These are phyloP conservation scores for Pestalotiopsis fici DNA, from an alignment of 2,329 filamentous ascomycete genomes.

Conservation along the genomic window DNA sequence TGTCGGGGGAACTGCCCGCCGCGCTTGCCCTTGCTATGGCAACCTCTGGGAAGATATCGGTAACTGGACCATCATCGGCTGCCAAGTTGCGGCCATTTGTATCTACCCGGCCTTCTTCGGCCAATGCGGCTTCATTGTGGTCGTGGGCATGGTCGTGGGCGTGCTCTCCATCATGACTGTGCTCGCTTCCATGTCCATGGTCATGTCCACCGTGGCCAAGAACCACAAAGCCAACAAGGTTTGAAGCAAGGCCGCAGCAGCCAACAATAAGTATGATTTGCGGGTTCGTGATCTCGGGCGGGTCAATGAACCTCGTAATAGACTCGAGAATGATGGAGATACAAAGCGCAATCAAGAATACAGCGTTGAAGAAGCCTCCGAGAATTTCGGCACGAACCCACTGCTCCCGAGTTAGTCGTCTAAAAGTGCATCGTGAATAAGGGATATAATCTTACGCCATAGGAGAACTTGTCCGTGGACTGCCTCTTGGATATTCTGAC, in stretches of 20 bases:
- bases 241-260: conserved; percentile 81
- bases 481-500: conserved; percentile 85
- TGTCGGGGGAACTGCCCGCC: conserved; percentile 32
- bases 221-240: conserved; percentile 84
- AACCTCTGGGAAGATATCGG: conserved; percentile 64
- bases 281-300: conserved; percentile 83
- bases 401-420: conserved; percentile 39
- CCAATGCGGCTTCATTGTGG: conserved; percentile 36
- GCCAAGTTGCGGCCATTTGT: conserved; percentile 42
- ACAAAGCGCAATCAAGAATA: conserved; percentile 95
- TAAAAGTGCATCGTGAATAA: conserved; percentile 6
- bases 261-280: conserved; percentile 89
- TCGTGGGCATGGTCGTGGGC: conserved; percentile 44
- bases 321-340: conserved; percentile 96
- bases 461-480: conserved; percentile 90
- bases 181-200: conserved; percentile 60
- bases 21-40: conserved; percentile 50
- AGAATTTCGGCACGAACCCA: conserved; percentile 98
- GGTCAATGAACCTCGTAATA: conserved; percentile 87
- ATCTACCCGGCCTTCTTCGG: conserved; percentile 53
- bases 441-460: conserved; percentile 66
- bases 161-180: conserved; percentile 55
- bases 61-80: conserved; percentile 59
- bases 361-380: conserved; percentile 94
- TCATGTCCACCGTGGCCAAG: conserved; percentile 92